A percentile compares a stretch with the other conserved stretches of the same genome.
Conservation (phyloP, 306 rosid genomes). For the Geum urbanum region DNA sequence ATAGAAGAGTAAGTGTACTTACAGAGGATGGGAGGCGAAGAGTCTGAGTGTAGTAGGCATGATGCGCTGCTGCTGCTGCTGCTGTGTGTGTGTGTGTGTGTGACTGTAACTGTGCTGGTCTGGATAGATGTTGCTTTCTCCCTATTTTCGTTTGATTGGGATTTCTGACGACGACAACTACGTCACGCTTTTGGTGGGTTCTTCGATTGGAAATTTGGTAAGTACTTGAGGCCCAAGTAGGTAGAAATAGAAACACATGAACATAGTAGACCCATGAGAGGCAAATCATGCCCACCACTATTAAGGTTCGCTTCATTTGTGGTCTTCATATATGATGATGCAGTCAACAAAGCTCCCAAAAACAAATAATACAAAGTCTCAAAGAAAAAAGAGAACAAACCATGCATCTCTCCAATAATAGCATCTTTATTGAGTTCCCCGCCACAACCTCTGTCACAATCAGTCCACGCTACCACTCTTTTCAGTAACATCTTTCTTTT, state of each 20-base stretch:
- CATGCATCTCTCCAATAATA: neutral
- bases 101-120: neutral
- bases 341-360: slow-evolving; percentile 7
- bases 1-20: neutral
- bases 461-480: slow-evolving; percentile 4
- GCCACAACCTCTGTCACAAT: slow-evolving; percentile 1
- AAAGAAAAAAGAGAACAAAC: too few species aligned
- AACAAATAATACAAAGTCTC: neutral
- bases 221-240: neutral
- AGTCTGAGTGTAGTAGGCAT: slow-evolving; percentile 8
- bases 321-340: neutral
- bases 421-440: slow-evolving; percentile 19
- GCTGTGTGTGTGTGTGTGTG: neutral
- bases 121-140: neutral
- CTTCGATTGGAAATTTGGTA: neutral
- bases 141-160: too few species aligned
- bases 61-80: too few species aligned
- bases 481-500: neutral
- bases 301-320: neutral
- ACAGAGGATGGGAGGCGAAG: slow-evolving; percentile 18
- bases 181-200: neutral
- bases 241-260: neutral
- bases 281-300: too few species aligned
- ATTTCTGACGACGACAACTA: too few species aligned
- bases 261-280: neutral